phyloP scores from a whole-genome alignment of 371 early-diverging fungal genomes.

The Apophysomyces variabilis region DNA sequence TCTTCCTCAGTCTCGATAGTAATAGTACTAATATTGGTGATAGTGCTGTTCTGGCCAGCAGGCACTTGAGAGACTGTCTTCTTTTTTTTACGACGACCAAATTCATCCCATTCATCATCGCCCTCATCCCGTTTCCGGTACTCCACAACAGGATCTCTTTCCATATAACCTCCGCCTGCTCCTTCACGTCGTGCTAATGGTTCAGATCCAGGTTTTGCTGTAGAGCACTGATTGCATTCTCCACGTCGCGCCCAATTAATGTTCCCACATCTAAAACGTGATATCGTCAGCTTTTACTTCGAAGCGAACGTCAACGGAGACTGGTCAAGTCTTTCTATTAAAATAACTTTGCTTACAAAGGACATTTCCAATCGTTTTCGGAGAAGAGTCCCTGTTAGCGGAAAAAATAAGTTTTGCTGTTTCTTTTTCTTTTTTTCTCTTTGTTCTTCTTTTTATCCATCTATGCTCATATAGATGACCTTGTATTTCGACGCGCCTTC shows the following conservation, averaged over 20 bases:
- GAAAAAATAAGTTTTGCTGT: conserved; percentile 7
- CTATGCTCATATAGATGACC: conserved; percentile 11
- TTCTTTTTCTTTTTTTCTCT: neutral
- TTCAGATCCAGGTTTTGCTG: conserved; percentile 32
- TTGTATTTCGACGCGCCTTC: conserved; percentile 28
- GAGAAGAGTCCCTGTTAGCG: conserved; percentile 33
- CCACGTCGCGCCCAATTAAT: conserved; percentile 39
- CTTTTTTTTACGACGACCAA: conserved; percentile 33
- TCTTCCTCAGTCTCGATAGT: no score
- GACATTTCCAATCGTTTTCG: conserved; percentile 39
- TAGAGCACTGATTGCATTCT: conserved; percentile 36
- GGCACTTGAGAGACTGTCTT: conserved; percentile 14
- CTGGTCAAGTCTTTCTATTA: no score
- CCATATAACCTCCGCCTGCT: conserved; percentile 40
- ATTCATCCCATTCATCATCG: conserved; percentile 42
- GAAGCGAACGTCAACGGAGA: no score
- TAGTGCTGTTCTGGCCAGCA: neutral
- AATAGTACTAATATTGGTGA: no score
- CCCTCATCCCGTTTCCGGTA: conserved; percentile 27
- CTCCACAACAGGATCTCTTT: conserved; percentile 35
- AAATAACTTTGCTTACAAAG: conserved; percentile 20
- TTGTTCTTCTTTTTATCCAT: no score
- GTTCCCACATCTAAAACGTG: conserved; percentile 29
- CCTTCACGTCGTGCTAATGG: conserved; percentile 32
- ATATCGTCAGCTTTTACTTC: neutral